Base-by-base conservation (phyloP, 2,329 filamentous ascomycete genomes). In the Sarocladium oryzae region DNA sequence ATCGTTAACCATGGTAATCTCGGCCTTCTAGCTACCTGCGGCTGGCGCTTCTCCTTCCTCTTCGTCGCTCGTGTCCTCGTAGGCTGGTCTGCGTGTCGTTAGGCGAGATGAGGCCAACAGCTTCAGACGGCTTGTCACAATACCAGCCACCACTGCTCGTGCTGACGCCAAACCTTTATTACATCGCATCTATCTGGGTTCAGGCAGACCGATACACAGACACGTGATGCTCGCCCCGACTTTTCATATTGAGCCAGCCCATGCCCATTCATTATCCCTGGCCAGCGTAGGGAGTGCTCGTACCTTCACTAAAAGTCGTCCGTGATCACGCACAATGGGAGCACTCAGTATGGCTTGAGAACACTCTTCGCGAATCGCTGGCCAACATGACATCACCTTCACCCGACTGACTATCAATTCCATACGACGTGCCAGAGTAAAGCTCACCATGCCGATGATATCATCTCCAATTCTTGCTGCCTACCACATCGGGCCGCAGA, bases 101-200 rank as follows among this genome's bases (percentile, higher is more conserved):
- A 43, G 40, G 40, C 40, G 40, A 43, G 40, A 43, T 43, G 40
- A 43, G 23, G 21, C 40, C 3, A 28, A n/a, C 40, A 43, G 21
- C 40, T 23, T 26, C 40, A 43, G 13, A 43, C 26, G 40, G 40
- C 23, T n/a, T n/a, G 20, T 40, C 37, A 40, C 37, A 9, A 40
- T 9, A n/a, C 8, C 23, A 15, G 37, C 20, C 37, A 40, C 37
- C 37, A 9, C 7, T n/a, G n/a, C 37, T 21, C 20, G 13, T 20
- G 37, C 37, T n/a, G 37, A 40, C 13, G 40, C 21, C 20, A 16
- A 26, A 13, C 21, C 5, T 43, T 18, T 15, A 28, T 43, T 23
- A 43, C 40, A n/a, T 26, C 40, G 40, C 40, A 23, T 28, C 37
- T 20, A n/a, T n/a, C n/a, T n/a, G n/a, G n/a, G n/a, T n/a, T n/a